phyloP scores from a whole-genome alignment of 2,329 filamentous ascomycete species.

The Bipolaris bicolor region DNA sequence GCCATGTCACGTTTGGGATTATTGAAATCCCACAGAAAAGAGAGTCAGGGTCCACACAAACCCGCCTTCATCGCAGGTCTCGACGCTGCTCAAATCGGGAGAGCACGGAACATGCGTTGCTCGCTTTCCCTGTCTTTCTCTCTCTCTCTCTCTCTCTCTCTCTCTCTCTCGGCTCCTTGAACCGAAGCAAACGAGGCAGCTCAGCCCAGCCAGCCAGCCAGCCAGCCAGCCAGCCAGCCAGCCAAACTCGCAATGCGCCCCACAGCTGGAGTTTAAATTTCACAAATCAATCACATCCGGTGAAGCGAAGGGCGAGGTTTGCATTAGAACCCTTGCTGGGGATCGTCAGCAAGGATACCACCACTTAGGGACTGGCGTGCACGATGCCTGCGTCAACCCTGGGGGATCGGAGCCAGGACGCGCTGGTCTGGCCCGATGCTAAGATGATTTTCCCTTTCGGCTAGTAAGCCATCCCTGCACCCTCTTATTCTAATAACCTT shows the following conservation, averaged over 20 bases:
- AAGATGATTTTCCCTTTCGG: not conserved
- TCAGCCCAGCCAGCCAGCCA: not conserved
- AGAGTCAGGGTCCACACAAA: not conserved
- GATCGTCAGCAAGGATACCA: not conserved
- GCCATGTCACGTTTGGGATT: slow-evolving; percentile 16
- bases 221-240: no score
- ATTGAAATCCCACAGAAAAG: slow-evolving; percentile 7
- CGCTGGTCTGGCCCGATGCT: slow-evolving; percentile 2
- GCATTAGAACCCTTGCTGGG: slow-evolving; percentile 8
- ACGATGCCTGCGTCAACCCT: slow-evolving; percentile 16
- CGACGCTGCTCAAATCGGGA: not conserved
- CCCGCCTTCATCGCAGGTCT: not conserved
- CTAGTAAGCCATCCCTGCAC: slow-evolving; percentile 1
- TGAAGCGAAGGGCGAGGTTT: slow-evolving; percentile 4
- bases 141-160: not conserved
- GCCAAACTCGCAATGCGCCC: not conserved
- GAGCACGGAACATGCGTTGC: slow-evolving; percentile 1
- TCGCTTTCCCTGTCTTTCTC: not conserved
- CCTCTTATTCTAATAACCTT: not conserved
- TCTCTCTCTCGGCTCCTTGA: not conserved
- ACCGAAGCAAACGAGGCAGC: no score
- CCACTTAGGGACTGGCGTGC: slow-evolving; percentile 10
- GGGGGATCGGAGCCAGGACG: slow-evolving; percentile 9
- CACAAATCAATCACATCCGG: slow-evolving; percentile 1
- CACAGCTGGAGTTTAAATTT: not conserved